These are phyloP conservation scores for Aspergillus persii DNA, from an alignment of 2,329 filamentous ascomycete species.

Conservation along the genomic window DNA sequence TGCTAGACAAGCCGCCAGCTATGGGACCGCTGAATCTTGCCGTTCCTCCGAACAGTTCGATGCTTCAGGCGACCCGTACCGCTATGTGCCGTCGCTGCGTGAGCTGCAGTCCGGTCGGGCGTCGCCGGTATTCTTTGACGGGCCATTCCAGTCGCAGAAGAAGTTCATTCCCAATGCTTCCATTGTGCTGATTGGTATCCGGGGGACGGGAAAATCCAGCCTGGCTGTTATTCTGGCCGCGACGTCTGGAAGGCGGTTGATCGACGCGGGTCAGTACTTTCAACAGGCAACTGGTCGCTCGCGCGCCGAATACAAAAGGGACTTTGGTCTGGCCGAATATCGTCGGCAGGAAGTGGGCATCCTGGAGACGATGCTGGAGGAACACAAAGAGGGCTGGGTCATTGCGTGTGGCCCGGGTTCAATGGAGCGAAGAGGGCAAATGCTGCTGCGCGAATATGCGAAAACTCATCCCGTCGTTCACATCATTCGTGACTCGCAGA, in stretches of 20 bases:
- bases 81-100: slow-evolving; percentile 18
- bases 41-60: slow-evolving; percentile 20
- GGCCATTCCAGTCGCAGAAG: slow-evolving; percentile 26
- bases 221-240: slow-evolving; percentile 72
- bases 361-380: slow-evolving; percentile 58
- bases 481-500: slow-evolving; percentile 62
- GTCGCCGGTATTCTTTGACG: slow-evolving; percentile 28
- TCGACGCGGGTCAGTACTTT: slow-evolving; percentile 69
- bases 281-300: slow-evolving; percentile 62
- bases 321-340: slow-evolving; percentile 61
- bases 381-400: slow-evolving; percentile 61
- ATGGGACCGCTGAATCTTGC: slow-evolving; percentile 6
- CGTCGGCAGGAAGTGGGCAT: slow-evolving; percentile 63
- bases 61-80: slow-evolving; percentile 17
- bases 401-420: slow-evolving; percentile 70
- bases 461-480: slow-evolving; percentile 69
- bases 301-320: slow-evolving; percentile 61
- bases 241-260: slow-evolving; percentile 64
- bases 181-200: slow-evolving; percentile 69
- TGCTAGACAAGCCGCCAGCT: not conserved
- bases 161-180: slow-evolving; percentile 62
- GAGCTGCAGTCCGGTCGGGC: slow-evolving; percentile 29
- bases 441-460: slow-evolving; percentile 60
- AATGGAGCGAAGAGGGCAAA: slow-evolving; percentile 63
- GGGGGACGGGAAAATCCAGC: slow-evolving; percentile 73